phyloP scores from a whole-genome alignment of 2,329 filamentous ascomycete species.

The Aspergillus phoenicis region DNA sequence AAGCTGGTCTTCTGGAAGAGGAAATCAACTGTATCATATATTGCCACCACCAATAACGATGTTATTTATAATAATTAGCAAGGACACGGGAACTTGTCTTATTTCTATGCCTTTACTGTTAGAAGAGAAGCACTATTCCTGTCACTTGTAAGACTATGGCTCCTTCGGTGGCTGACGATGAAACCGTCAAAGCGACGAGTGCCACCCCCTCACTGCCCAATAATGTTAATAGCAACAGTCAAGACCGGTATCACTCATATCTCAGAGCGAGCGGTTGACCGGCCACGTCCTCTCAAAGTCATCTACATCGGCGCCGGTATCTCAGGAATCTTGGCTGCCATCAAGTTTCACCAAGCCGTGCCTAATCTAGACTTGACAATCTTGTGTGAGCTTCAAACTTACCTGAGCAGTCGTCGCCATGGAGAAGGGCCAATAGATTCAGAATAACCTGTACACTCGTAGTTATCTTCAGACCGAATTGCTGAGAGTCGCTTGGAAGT shows the following conservation, averaged over 20 bases:
- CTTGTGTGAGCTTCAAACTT: too few relatives aligned
- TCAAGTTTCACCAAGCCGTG: constrained; percentile 1
- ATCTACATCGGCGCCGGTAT: constrained; percentile 10
- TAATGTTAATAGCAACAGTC: neutral
- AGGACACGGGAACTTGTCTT: neutral
- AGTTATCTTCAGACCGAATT: too few relatives aligned
- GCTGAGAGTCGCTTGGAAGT: too few relatives aligned
- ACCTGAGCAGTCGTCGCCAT: too few relatives aligned
- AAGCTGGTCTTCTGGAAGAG: neutral
- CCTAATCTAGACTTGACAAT: constrained; percentile 3
- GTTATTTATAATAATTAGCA: neutral
- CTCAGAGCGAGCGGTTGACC: neutral
- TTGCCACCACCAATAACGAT: neutral
- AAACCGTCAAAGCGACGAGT: neutral
- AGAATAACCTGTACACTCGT: too few relatives aligned
- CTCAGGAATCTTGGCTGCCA: constrained; percentile 6
- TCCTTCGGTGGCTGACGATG: neutral
- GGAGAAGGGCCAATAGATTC: too few relatives aligned
- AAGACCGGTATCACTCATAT: neutral
- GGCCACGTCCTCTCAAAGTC: constrained; percentile 5
- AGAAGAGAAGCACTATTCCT: neutral
- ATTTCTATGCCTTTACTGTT: neutral
- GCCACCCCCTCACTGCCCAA: neutral
- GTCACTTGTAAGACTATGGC: neutral
- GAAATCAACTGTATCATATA: neutral